A percentile compares a stretch with the other conserved stretches of the same genome.
phyloP scores from a whole-genome alignment of 2,329 filamentous ascomycete species.

The Colletotrichum cereale region DNA sequence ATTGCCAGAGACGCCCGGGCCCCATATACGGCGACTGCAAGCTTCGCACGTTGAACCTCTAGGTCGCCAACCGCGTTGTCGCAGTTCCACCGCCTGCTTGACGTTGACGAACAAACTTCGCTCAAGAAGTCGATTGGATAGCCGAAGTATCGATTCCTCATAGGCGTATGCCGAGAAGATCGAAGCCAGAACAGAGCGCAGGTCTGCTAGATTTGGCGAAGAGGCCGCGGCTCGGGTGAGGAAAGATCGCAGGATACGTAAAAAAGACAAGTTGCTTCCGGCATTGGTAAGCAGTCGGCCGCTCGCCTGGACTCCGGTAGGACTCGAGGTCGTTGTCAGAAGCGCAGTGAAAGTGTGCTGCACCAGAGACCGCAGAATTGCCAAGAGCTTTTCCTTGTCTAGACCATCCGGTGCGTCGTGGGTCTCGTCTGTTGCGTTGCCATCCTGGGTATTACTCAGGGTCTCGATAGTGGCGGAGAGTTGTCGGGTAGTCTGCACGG shows the following conservation, averaged over 20 bases:
- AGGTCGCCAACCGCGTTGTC: conserved; percentile 91
- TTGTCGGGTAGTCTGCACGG: conserved; percentile 73
- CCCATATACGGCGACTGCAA: conserved; percentile 88
- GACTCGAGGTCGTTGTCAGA: conserved; percentile 77
- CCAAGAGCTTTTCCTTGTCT: conserved; percentile 72
- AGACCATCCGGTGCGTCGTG: conserved; percentile 48
- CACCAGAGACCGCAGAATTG: conserved; percentile 80
- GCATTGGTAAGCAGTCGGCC: conserved; percentile 54
- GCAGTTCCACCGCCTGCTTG: conserved; percentile 76
- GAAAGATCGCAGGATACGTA: conserved; percentile 90
- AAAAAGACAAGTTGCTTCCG: conserved; percentile 79
- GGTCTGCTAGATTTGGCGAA: conserved; percentile 87
- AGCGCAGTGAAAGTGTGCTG: conserved; percentile 93
- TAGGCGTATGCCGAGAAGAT: conserved; percentile 97
- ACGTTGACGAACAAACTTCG: conserved; percentile 91
- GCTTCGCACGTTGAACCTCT: conserved; percentile 88
- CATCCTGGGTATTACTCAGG: conserved; percentile 37
- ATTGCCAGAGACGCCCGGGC: conserved; percentile 81
- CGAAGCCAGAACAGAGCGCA: conserved; percentile 85
- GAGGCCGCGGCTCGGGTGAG: conserved; percentile 83
- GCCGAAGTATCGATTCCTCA: conserved; percentile 86
- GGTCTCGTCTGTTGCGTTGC: conserved; percentile 42
- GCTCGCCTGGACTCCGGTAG: conserved; percentile 49
- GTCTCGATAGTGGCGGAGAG: conserved; percentile 68
- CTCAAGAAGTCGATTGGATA: conserved; percentile 89